Conservation (phyloP, 768 basidiomycete species). For the Galerina sulciceps region DNA sequence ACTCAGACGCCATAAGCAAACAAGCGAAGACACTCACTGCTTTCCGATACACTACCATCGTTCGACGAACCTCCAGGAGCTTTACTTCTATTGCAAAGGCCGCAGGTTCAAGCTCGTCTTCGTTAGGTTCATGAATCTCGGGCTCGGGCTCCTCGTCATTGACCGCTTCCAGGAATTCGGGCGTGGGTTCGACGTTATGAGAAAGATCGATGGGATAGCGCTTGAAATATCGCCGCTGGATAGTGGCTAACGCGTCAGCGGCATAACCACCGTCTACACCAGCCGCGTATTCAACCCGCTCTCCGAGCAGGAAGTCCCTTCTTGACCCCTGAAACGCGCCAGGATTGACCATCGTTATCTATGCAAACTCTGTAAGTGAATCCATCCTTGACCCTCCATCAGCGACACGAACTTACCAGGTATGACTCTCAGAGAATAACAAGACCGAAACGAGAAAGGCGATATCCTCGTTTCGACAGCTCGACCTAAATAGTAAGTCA, state of each 20-base stretch:
- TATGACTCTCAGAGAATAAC: too few species aligned
- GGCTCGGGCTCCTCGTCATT: slow-evolving; percentile 12
- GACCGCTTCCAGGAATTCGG: neutral
- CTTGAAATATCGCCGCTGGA: slow-evolving; percentile 16
- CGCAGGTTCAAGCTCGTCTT: neutral
- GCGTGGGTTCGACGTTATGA: slow-evolving; percentile 6
- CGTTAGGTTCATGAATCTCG: neutral
- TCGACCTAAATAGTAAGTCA: too few species aligned
- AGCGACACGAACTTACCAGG: too few species aligned
- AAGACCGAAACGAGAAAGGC: too few species aligned
- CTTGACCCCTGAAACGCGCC: slow-evolving; percentile 11
- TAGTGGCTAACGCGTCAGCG: slow-evolving; percentile 9
- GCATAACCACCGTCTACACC: slow-evolving; percentile 6
- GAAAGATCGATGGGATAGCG: slow-evolving; percentile 10
- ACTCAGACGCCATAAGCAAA: neutral
- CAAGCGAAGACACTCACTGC: slow-evolving; percentile 1
- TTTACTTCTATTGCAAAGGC: neutral
- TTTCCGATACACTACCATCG: neutral
- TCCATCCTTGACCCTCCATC: too few species aligned
- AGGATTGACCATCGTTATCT: slow-evolving; percentile 13
- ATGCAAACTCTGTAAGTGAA: too few species aligned
- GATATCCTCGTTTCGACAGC: too few species aligned
- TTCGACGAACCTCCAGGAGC: neutral
- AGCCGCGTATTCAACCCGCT: slow-evolving; percentile 4
- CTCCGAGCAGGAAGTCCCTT: slow-evolving; percentile 9